phyloP scores from a whole-genome alignment of 2,329 filamentous ascomycete species.

The Penicillium sp. region DNA sequence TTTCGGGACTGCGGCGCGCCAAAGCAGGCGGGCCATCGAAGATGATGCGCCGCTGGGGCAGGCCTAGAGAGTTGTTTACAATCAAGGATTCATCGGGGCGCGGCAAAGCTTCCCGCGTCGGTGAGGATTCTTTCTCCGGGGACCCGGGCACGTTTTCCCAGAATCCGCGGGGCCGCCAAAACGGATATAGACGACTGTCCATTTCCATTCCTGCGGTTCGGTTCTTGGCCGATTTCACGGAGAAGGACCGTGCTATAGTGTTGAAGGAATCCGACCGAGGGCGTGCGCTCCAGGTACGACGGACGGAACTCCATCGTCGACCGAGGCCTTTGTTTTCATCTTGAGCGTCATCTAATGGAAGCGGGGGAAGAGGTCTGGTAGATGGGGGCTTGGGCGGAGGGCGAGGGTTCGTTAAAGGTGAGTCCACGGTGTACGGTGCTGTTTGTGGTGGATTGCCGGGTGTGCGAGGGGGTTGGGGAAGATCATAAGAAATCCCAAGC shows the following conservation, averaged over 20 bases:
- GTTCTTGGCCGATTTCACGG: constrained; percentile 43
- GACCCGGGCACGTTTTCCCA: constrained; percentile 57
- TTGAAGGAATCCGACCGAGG: constrained; percentile 44
- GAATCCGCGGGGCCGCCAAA: constrained; percentile 64
- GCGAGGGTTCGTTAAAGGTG: constrained; percentile 60
- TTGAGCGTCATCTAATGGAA: constrained; percentile 43
- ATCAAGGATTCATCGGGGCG: constrained; percentile 39
- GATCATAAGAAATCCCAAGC: constrained; percentile 16
- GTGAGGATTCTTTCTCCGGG: constrained; percentile 38
- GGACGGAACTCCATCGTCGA: constrained; percentile 40
- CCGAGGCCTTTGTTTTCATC: constrained; percentile 24
- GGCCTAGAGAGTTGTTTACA: constrained; percentile 57
- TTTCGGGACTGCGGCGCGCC: constrained; percentile 35
- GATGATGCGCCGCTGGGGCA: constrained; percentile 51
- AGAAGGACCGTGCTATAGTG: constrained; percentile 40
- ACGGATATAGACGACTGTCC: constrained; percentile 56
- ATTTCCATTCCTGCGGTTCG: constrained; percentile 45
- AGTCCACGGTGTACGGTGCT: constrained; percentile 46
- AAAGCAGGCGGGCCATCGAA: constrained; percentile 43
- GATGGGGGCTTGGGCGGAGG: constrained; percentile 58
- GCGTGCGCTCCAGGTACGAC: constrained; percentile 39
- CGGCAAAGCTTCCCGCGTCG: constrained; percentile 29
- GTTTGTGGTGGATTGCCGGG: constrained; percentile 25
- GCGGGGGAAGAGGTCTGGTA: constrained; percentile 57
- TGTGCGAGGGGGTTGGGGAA: constrained; percentile 24